These are phyloP conservation scores for Jimgerdemannia flammicorona DNA, from an alignment of 192 early-diverging fungal species.

Conservation along the genomic window DNA sequence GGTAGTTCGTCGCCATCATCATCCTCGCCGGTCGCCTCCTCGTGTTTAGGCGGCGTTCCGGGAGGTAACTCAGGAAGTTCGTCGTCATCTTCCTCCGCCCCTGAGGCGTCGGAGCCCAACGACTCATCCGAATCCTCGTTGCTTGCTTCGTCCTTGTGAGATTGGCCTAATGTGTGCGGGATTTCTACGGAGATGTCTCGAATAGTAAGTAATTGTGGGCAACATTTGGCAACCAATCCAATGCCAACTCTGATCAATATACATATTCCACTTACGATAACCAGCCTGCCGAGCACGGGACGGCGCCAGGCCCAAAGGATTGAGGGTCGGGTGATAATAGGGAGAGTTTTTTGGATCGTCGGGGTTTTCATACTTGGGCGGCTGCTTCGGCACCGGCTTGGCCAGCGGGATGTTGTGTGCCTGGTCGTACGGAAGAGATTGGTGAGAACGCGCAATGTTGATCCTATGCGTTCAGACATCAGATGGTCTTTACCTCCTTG, in stretches of 20 bases:
- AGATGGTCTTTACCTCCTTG: conserved; percentile 36
- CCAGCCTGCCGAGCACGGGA: not conserved
- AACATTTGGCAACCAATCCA: no score
- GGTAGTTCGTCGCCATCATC: not conserved
- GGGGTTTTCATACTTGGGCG: not conserved
- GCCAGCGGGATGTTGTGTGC: not conserved
- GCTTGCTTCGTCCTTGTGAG: not conserved
- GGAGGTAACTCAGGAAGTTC: not conserved
- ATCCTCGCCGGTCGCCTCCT: not conserved
- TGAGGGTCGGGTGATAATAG: not conserved
- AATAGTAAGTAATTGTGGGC: no score
- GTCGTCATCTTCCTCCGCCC: not conserved
- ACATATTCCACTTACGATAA: not conserved
- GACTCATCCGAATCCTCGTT: not conserved
- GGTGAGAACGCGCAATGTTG: not conserved
- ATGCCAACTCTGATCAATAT: no score
- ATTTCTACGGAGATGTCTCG: not conserved
- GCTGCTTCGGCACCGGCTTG: not conserved
- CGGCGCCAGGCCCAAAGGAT: not conserved
- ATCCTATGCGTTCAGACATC: not conserved
- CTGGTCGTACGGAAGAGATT: not conserved
- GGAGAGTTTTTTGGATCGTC: not conserved
- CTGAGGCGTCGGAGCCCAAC: not conserved
- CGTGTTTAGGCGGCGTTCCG: not conserved
- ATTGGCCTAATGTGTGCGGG: not conserved